Percentiles rank a stretch among this genome's conserved stretches.
Conservation (phyloP, 257 asterid species). For the Solanum chmielewskii region DNA sequence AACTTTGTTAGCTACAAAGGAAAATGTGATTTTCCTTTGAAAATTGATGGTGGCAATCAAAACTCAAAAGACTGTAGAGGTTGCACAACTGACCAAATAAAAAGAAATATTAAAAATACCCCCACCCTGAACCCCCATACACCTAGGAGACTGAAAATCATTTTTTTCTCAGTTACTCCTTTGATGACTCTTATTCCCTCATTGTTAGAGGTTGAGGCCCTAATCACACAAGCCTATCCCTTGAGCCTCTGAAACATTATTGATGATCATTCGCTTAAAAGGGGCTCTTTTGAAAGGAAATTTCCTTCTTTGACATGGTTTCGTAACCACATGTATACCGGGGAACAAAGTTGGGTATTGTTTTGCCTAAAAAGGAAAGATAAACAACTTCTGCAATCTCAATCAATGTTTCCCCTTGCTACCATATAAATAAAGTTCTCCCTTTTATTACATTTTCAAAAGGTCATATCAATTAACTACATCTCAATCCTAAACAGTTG, state of each 20-base stretch:
- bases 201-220: not conserved
- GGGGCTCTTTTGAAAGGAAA: not conserved
- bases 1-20: not conserved
- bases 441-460: not conserved
- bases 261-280: not conserved
- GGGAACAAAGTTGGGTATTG: not conserved
- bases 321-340: not conserved
- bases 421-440: not conserved
- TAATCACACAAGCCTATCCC: not conserved
- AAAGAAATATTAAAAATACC: not conserved
- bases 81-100: not conserved
- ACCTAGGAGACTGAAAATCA: not conserved
- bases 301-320: not conserved
- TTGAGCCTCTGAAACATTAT: not conserved
- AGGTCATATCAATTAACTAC: not conserved
- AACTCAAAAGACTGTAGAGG: not conserved
- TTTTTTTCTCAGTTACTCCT: not conserved
- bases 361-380: not conserved
- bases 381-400: not conserved
- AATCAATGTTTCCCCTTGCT: not conserved
- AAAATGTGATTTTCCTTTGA: not conserved
- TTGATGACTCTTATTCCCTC: not conserved
- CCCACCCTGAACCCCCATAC: not conserved
- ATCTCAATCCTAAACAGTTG: not conserved
- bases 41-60: not conserved